These are phyloP conservation scores for Raddia guianensis DNA, from an alignment of 176 grass and related monocot species.

Conservation along the genomic window DNA sequence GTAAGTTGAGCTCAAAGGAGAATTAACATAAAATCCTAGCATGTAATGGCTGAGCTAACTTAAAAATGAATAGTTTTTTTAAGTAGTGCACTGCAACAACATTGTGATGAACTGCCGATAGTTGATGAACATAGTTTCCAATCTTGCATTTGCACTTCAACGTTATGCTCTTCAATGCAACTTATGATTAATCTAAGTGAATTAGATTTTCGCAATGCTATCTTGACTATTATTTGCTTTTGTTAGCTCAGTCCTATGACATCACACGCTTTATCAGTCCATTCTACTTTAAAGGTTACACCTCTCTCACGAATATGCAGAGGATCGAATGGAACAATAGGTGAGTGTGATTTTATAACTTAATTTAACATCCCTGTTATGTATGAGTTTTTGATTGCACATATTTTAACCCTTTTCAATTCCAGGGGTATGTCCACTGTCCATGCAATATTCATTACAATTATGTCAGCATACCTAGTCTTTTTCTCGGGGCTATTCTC, in stretches of 20 bases:
- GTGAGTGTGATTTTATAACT: conserved; percentile 39
- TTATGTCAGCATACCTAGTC: conserved; percentile 83
- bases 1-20: neutral
- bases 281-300: conserved; percentile 78
- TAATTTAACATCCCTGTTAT: neutral
- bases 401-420: conserved; percentile 16
- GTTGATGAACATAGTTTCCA: neutral
- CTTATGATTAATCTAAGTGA: neutral
- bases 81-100: neutral
- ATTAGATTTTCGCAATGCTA: neutral
- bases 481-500: conserved; percentile 90
- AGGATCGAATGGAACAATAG: conserved; percentile 97
- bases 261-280: conserved; percentile 70
- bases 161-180: neutral
- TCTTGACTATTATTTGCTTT: conserved; percentile 34
- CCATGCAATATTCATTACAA: conserved; percentile 86
- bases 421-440: conserved; percentile 93
- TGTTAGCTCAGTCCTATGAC: conserved; percentile 70
- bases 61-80: neutral
- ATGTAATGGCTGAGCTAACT: conserved; percentile 1
- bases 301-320: conserved; percentile 82
- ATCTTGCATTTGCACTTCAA: neutral
- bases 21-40: neutral
- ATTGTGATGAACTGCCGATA: neutral
- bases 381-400: conserved; percentile 8